Conservation (phyloP, 2,329 filamentous ascomycete species). For the Pyrenochaeta sp. region DNA sequence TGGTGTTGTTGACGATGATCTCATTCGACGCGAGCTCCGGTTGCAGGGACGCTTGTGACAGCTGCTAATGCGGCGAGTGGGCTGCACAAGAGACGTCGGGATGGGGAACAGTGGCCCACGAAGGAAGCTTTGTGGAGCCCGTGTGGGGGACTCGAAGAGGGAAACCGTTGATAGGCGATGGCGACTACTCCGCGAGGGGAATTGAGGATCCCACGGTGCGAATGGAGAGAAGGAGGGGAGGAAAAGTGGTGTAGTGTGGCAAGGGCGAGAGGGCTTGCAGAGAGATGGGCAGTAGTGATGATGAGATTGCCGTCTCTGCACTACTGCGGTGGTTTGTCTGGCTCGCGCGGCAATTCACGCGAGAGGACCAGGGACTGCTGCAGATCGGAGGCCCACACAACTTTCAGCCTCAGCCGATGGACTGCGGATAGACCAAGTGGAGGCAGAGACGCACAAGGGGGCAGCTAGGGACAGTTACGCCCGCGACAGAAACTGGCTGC, state of each 20-base stretch:
- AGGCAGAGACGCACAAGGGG: constrained; percentile 38
- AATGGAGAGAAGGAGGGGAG: constrained; percentile 17
- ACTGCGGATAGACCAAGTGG: constrained; percentile 46
- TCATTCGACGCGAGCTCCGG: constrained; percentile 42
- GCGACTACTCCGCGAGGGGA: constrained; percentile 28
- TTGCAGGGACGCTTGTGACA: constrained; percentile 34
- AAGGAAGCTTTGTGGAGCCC: constrained; percentile 45
- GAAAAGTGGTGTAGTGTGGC: constrained; percentile 22
- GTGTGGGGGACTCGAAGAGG: constrained; percentile 39
- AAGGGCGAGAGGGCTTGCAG: constrained; percentile 23
- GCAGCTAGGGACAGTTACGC: constrained; percentile 39
- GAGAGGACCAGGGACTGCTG: constrained; percentile 46
- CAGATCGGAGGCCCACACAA: constrained; percentile 46
- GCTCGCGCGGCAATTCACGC: constrained; percentile 41
- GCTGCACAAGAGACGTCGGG: constrained; percentile 33
- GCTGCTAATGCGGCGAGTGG: constrained; percentile 33
- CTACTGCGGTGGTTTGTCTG: constrained; percentile 38
- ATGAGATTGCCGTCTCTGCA: constrained; percentile 17
- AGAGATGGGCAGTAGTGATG: constrained; percentile 21
- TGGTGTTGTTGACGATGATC: constrained; percentile 8
- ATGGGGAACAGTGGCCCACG: constrained; percentile 38
- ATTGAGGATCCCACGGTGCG: constrained; percentile 28
- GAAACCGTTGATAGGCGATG: constrained; percentile 33
- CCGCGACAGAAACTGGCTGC: constrained; percentile 29
- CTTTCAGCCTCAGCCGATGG: constrained; percentile 48